A percentile compares a stretch with the other conserved stretches of the same genome.
These are phyloP conservation scores for Eutypella sp. DNA, from an alignment of 2,329 filamentous ascomycete species.

Conservation along the genomic window DNA sequence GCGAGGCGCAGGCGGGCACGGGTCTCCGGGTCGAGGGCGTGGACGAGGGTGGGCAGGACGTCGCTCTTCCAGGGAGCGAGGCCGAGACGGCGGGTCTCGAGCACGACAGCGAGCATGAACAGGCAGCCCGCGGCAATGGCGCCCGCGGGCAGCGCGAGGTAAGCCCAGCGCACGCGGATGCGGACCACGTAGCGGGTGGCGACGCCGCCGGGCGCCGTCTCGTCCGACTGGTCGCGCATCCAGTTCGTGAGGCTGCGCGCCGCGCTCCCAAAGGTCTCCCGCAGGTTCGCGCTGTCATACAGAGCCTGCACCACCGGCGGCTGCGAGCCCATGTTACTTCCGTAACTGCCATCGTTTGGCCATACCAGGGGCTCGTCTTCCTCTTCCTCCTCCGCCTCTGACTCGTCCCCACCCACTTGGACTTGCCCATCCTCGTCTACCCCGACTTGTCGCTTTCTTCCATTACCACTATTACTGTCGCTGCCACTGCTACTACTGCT, in stretches of 20 bases:
- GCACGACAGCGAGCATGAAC: conserved; percentile 10
- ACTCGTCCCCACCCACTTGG: neutral
- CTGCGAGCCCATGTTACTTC: too few species aligned
- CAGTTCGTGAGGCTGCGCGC: conserved; percentile 10
- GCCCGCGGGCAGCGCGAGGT: conserved; percentile 12
- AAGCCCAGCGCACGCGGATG: conserved; percentile 17
- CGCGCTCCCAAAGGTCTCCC: conserved; percentile 10
- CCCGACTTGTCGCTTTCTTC: too few species aligned
- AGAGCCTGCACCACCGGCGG: conserved; percentile 5
- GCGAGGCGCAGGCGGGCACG: neutral
- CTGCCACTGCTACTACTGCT: neutral
- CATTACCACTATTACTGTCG: neutral
- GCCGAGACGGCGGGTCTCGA: conserved; percentile 10
- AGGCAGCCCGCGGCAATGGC: conserved; percentile 6
- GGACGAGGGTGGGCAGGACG: conserved; percentile 14
- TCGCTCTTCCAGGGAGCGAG: conserved; percentile 16
- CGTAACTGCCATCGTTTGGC: neutral
- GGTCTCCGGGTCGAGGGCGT: conserved; percentile 3
- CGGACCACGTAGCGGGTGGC: conserved; percentile 13
- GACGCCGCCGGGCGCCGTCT: conserved; percentile 5
- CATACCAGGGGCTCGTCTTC: conserved; percentile 3
- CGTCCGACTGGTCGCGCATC: conserved; percentile 11
- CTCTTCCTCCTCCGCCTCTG: neutral
- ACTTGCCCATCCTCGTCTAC: too few species aligned
- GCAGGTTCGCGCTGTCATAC: conserved; percentile 9